phyloP scores from a whole-genome alignment of 495 filamentous ascomycete genomes.

The Daldinia vernicosa region DNA sequence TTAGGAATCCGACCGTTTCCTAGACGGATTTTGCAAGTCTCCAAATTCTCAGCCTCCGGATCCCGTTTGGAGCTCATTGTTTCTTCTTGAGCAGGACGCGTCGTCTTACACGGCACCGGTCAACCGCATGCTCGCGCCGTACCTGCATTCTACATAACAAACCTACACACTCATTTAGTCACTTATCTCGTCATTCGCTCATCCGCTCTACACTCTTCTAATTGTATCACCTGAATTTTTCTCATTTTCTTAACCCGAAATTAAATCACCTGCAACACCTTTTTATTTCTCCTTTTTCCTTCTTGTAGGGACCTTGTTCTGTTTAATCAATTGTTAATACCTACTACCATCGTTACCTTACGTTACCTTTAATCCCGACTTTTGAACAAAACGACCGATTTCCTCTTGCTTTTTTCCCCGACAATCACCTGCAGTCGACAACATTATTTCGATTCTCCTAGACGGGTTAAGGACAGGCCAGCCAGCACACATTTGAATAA shows the following conservation, averaged over 20 bases:
- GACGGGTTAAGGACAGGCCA: conserved; percentile 1
- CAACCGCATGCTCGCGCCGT: conserved; percentile 26
- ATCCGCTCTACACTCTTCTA: conserved; percentile 17
- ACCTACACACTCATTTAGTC: conserved; percentile 39
- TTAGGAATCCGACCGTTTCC: conserved; percentile 29
- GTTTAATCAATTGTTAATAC: conserved; percentile 40
- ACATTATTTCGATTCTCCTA: conserved; percentile 4
- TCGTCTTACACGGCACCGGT: conserved; percentile 26
- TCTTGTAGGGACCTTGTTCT: conserved; percentile 29
- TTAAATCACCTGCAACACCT: conserved; percentile 20
- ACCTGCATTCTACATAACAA: conserved; percentile 29
- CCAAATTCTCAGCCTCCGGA: conserved; percentile 39
- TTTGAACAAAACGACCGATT: conserved; percentile 4
- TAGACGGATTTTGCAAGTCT: conserved; percentile 20
- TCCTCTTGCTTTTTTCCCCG: neutral
- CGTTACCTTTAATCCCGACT: conserved; percentile 7
- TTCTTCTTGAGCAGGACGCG: conserved; percentile 39
- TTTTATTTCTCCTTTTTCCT: conserved; percentile 30
- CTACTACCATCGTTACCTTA: conserved; percentile 14
- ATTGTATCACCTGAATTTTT: conserved; percentile 16
- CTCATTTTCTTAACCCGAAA: conserved; percentile 10
- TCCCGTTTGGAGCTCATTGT: conserved; percentile 32
- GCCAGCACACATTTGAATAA: conserved; percentile 1
- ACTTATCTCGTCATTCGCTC: conserved; percentile 36
- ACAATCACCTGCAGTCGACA: conserved; percentile 1